Base-by-base conservation (phyloP, 306 rosid genomes). In the Pterocarpus macrocarpus region DNA sequence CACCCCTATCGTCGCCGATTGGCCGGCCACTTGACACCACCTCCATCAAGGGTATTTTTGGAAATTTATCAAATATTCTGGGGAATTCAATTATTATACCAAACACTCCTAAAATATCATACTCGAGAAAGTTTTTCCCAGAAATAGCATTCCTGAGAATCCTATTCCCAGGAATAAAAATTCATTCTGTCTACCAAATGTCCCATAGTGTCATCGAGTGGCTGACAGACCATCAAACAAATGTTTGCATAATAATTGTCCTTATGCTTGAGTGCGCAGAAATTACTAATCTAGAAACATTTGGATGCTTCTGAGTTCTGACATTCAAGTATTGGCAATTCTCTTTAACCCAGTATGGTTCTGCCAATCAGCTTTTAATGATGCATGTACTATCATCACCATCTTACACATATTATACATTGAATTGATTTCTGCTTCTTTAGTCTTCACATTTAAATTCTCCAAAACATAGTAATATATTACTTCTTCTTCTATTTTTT, bases 321-420 rank as follows among this genome's bases (percentile, higher is more conserved):
- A 34, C 9, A 52, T 68, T 22, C 28, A 22, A 43, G 15, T 15
- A 75, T 63, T 28, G 14, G 14, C 52, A 64, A 63, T 35, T 28
- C 15, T 56, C 2, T 79, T 36, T 69, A 22, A 4, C 64, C 55
- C 41, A 33, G 50, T 4, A 16, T 50, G 39, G 22, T 61, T 80
- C 39, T 36, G 65, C 63, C 57, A 62, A 47, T 6, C 64, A 61
- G 66, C 56, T 35, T 62, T 58, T 50, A 61, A 71, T 41, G 8
- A 49, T 41, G 39, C n/a, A 58, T 47, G 5, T 32, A 3, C 63
- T 59, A 12, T 61, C n/a, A 6, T 44, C 45, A 28, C 33, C 9
- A 66, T 43, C 32, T 45, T 53, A 44, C 28, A 70, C n/a, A 56
- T 8, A 16, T 6, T 28, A 45, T 35, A 62, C 53, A 33, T 33